Percentiles rank a stretch among this genome's conserved stretches.
These are phyloP conservation scores for Ramularia endophylla DNA, from an alignment of 2,329 filamentous ascomycete species.

Conservation along the genomic window DNA sequence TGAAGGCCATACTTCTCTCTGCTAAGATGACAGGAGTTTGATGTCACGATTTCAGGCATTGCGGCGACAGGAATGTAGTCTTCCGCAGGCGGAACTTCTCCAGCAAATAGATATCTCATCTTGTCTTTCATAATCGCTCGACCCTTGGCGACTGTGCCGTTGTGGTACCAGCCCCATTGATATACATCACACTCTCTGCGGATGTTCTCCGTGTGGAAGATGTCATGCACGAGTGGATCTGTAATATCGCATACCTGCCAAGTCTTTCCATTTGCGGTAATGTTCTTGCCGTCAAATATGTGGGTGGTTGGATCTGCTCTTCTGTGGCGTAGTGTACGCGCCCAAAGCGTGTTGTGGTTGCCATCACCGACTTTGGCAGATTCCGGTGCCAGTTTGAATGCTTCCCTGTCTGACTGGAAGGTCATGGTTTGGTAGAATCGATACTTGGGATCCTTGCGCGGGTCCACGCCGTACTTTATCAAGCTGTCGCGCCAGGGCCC, in stretches of 20 bases:
- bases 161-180: slow-evolving; percentile 74
- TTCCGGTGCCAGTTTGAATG: slow-evolving; percentile 17
- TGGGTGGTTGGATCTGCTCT: slow-evolving; percentile 50
- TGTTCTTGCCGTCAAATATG: slow-evolving; percentile 72
- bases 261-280: slow-evolving; percentile 75
- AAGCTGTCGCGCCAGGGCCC: slow-evolving; percentile 90
- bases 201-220: slow-evolving; percentile 59
- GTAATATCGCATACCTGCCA: slow-evolving; percentile 94
- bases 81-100: slow-evolving; percentile 27
- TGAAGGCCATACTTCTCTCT: slow-evolving; percentile 1
- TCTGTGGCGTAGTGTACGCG: slow-evolving; percentile 13
- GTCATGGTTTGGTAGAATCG: slow-evolving; percentile 83
- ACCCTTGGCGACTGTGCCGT: slow-evolving; percentile 74
- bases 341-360: slow-evolving; percentile 13
- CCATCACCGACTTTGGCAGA: slow-evolving; percentile 2
- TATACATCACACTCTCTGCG: slow-evolving; percentile 43
- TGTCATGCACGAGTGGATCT: slow-evolving; percentile 63
- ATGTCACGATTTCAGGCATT: slow-evolving; percentile 17
- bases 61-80: slow-evolving; percentile 20
- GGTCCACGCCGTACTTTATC: slow-evolving; percentile 80
- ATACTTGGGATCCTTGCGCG: slow-evolving; percentile 67
- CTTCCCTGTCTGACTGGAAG: slow-evolving; percentile 58
- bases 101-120: slow-evolving; percentile 47
- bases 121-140: slow-evolving; percentile 87
- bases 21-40: not conserved